Conservation (phyloP, 2,329 filamentous ascomycete genomes). For the Ascochyta viciae-villosae region DNA sequence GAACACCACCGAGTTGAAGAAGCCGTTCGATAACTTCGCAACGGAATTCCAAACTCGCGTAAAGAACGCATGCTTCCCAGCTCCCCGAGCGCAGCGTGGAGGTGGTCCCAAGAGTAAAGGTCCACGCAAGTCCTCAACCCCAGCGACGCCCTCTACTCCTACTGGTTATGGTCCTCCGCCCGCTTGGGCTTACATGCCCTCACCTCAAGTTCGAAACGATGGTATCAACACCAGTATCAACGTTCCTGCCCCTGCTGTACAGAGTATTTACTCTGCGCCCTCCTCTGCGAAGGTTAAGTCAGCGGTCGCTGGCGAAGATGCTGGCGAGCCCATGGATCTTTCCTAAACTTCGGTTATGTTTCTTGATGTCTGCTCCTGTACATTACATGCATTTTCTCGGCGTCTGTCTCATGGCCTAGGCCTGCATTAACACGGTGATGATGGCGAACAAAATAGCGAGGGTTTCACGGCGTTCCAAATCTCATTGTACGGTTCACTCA, state of each 20-base stretch:
- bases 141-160: constrained; percentile 27
- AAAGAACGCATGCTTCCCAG: constrained; percentile 43
- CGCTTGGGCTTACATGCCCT: constrained; percentile 29
- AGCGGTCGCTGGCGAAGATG: constrained; percentile 5
- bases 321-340: constrained; percentile 31
- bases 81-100: constrained; percentile 32
- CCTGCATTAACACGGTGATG: constrained; percentile 16
- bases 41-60: constrained; percentile 46
- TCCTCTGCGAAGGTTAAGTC: constrained; percentile 9
- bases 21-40: constrained; percentile 46
- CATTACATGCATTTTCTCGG: constrained; percentile 15
- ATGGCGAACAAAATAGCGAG: constrained; percentile 17
- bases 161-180: constrained; percentile 23
- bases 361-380: constrained; percentile 2
- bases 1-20: constrained; percentile 42
- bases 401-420: constrained; percentile 13
- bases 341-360: constrained; percentile 5
- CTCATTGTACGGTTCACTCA: background rate
- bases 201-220: constrained; percentile 29
- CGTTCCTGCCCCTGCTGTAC: constrained; percentile 22
- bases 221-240: constrained; percentile 30
- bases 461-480: constrained; percentile 5
- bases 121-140: constrained; percentile 30
- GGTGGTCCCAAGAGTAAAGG: constrained; percentile 24
- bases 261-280: constrained; percentile 19